phyloP scores from a whole-genome alignment of 345 rosid genomes.

The Camelina sativa region DNA sequence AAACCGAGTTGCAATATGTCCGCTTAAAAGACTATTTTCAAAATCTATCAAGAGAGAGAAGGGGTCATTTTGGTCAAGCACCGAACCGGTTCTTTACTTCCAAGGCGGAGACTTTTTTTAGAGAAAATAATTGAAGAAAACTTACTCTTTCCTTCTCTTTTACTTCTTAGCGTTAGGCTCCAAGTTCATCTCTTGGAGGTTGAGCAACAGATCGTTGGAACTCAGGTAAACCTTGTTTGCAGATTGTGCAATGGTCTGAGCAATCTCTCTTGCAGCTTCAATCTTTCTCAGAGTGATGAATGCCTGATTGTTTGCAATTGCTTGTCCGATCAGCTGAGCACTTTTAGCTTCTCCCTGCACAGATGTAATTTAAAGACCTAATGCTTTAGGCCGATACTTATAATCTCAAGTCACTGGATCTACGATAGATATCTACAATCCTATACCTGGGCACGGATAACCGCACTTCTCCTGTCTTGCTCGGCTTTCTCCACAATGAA shows the following conservation, averaged over 20 bases:
- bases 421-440: neutral
- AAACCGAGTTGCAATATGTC: constrained; percentile 13
- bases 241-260: constrained; percentile 71
- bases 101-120: neutral
- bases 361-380: neutral
- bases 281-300: constrained; percentile 91
- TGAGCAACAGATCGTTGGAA: constrained; percentile 77
- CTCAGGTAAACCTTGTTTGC: constrained; percentile 77
- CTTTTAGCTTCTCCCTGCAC: constrained; percentile 90
- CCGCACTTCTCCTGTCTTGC: constrained; percentile 92
- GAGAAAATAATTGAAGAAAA: constrained; percentile 13
- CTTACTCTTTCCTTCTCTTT: constrained; percentile 22
- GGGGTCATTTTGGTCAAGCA: constrained; percentile 29
- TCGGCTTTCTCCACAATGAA: constrained; percentile 95
- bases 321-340: constrained; percentile 93
- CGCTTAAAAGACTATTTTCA: constrained; percentile 5
- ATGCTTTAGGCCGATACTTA: neutral
- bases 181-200: constrained; percentile 73
- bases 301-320: constrained; percentile 90
- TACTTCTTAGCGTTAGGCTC: constrained; percentile 55
- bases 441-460: constrained; percentile 83
- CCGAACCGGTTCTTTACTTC: neutral
- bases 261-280: constrained; percentile 95
- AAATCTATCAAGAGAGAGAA: neutral
- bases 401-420: neutral